Conservation (phyloP, 805 yeast species). For the Hemisphaericaspora nanyangensis region DNA sequence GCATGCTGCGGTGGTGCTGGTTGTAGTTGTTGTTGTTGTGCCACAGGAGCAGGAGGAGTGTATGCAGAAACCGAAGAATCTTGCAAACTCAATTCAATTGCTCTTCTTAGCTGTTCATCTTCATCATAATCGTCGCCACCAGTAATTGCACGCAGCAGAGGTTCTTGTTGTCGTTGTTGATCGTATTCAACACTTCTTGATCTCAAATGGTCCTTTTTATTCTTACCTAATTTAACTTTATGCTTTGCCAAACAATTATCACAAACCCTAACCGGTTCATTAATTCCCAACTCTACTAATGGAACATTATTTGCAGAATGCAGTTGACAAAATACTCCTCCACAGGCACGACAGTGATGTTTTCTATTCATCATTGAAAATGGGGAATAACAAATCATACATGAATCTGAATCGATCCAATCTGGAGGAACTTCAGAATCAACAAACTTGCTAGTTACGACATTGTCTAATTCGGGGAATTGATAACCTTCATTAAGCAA, state of each 20-base stretch:
- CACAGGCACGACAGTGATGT: constrained; percentile 97
- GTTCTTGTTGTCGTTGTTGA: background rate
- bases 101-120: constrained; percentile 73
- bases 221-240: constrained; percentile 4
- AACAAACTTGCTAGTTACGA: constrained; percentile 48
- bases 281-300: constrained; percentile 80
- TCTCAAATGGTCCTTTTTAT: background rate
- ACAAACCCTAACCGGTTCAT: constrained; percentile 89
- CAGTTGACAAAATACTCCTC: constrained; percentile 85
- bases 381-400: constrained; percentile 85
- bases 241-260: constrained; percentile 62
- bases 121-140: constrained; percentile 37
- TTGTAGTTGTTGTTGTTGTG: constrained; percentile 23
- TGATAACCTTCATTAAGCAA: constrained; percentile 59
- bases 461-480: constrained; percentile 51
- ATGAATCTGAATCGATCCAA: constrained; percentile 93
- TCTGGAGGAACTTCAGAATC: constrained; percentile 95
- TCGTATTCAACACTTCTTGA: background rate
- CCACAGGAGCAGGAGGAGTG: constrained; percentile 6
- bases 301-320: constrained; percentile 76
- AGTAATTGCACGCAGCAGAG: background rate
- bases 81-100: constrained; percentile 72
- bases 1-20: constrained; percentile 12
- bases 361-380: constrained; percentile 84
- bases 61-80: constrained; percentile 37